These are phyloP conservation scores for Tilletia horrida DNA, from an alignment of 1,284 basidiomycete genomes.

Conservation along the genomic window DNA sequence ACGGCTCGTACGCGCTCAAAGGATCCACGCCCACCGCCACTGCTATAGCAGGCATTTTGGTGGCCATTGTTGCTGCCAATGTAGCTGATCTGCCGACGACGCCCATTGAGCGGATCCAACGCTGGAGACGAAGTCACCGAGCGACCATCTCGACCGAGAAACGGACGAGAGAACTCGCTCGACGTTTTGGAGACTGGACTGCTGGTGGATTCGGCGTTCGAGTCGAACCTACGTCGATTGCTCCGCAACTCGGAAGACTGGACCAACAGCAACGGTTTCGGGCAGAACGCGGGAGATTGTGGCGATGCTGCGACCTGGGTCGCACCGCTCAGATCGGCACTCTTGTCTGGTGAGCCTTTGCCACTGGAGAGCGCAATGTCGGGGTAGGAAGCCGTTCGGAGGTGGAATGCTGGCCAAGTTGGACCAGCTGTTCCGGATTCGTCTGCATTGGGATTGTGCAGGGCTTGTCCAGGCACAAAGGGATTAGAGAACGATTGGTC, in stretches of 20 bases:
- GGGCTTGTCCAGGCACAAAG: not conserved
- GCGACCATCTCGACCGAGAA: not conserved
- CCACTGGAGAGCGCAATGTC: not conserved
- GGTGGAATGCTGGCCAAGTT: not conserved
- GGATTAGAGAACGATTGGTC: not conserved
- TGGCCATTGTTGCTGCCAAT: not conserved
- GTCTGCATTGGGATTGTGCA: not conserved
- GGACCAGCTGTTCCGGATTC: not conserved
- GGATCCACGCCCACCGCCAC: not conserved
- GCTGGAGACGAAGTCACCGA: not conserved
- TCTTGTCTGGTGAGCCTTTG: not conserved
- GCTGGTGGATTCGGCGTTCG: not conserved
- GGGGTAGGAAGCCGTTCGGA: not conserved
- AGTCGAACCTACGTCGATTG: not conserved
- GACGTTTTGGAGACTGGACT: not conserved
- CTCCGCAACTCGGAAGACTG: not conserved
- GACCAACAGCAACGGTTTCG: conserved; percentile 3
- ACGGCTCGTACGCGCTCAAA: not conserved
- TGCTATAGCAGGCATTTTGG: not conserved
- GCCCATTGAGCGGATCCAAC: not conserved
- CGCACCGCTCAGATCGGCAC: not conserved
- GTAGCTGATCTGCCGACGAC: conserved; percentile 4
- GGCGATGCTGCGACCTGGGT: not conserved
- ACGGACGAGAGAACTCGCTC: conserved; percentile 3
- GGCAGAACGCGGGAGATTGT: not conserved